Conservation (phyloP, 352 stramenopile species). For the Globisporangium ultimum region DNA sequence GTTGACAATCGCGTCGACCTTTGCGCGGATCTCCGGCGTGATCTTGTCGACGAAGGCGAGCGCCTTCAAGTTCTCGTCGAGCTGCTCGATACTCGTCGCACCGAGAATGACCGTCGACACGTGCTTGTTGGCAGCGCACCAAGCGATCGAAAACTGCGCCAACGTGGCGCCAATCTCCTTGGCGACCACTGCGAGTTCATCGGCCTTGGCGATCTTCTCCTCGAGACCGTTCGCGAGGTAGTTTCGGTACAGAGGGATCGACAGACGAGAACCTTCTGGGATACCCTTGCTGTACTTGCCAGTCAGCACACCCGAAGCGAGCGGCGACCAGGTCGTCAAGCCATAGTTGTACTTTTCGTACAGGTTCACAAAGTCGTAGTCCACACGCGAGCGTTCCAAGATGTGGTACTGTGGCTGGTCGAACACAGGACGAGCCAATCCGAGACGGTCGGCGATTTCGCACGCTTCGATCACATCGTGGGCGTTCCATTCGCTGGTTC, state of each 20-base stretch:
- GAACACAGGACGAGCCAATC: conserved; percentile 29
- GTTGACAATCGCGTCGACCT: conserved; percentile 68
- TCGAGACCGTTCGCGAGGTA: no score
- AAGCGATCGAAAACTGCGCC: conserved; percentile 54
- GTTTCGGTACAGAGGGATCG: neutral
- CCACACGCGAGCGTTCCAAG: conserved; percentile 41
- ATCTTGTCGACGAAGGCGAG: conserved; percentile 65
- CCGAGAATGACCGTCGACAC: conserved; percentile 53
- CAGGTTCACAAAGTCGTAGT: conserved; percentile 45
- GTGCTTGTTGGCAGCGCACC: conserved; percentile 46
- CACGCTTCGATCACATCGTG: conserved; percentile 40
- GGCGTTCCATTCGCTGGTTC: conserved; percentile 52
- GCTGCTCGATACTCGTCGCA: conserved; percentile 53
- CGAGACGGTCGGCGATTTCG: conserved; percentile 38
- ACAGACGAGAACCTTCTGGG: conserved; percentile 20
- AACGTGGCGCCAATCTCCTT: conserved; percentile 62
- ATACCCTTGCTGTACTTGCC: conserved; percentile 52
- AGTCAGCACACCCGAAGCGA: conserved; percentile 44
- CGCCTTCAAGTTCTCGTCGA: conserved; percentile 77
- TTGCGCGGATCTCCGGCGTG: conserved; percentile 56
- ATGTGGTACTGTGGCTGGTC: conserved; percentile 57
- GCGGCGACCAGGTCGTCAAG: conserved; percentile 17
- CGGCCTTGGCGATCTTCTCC: conserved; percentile 34
- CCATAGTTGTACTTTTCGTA: conserved; percentile 47
- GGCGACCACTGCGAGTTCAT: conserved; percentile 44